Conservation (phyloP, 345 rosid genomes). For the Sisymbrium altissimum region DNA sequence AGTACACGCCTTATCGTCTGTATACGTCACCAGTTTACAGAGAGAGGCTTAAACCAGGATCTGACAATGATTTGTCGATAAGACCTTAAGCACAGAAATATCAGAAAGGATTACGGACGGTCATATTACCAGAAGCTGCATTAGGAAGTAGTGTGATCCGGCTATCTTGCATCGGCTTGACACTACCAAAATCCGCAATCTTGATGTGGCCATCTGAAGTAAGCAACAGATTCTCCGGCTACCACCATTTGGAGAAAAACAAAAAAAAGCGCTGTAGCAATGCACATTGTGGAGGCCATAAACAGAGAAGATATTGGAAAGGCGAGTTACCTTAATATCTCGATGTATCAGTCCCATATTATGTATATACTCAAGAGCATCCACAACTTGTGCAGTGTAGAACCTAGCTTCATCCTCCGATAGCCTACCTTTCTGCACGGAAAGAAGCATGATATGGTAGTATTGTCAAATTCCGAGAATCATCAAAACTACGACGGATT, state of each 20-base stretch:
- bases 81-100: slow-evolving; percentile 19
- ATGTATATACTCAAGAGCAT: slow-evolving; percentile 97
- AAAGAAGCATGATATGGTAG: background rate
- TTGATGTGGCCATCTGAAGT: slow-evolving; percentile 84
- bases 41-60: slow-evolving; percentile 19
- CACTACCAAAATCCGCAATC: slow-evolving; percentile 98
- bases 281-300: background rate
- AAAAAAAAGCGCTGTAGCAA: slow-evolving; percentile 3
- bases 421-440: slow-evolving; percentile 67
- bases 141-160: slow-evolving; percentile 90
- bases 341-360: slow-evolving; percentile 93
- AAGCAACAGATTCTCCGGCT: slow-evolving; percentile 96
- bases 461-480: slow-evolving; percentile 38
- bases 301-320: background rate
- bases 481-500: too few species aligned
- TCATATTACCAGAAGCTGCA: slow-evolving; percentile 76
- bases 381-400: slow-evolving; percentile 88
- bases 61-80: slow-evolving; percentile 17
- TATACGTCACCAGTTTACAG: slow-evolving; percentile 18
- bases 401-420: slow-evolving; percentile 90
- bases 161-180: slow-evolving; percentile 96
- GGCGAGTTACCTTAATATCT: slow-evolving; percentile 77
- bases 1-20: slow-evolving; percentile 90
- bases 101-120: background rate
- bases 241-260: slow-evolving; percentile 33